Evolutionary conservation across 2,329 filamentous ascomycete species (phyloP).

Genomic region (Xylaria sp.): DNA sequence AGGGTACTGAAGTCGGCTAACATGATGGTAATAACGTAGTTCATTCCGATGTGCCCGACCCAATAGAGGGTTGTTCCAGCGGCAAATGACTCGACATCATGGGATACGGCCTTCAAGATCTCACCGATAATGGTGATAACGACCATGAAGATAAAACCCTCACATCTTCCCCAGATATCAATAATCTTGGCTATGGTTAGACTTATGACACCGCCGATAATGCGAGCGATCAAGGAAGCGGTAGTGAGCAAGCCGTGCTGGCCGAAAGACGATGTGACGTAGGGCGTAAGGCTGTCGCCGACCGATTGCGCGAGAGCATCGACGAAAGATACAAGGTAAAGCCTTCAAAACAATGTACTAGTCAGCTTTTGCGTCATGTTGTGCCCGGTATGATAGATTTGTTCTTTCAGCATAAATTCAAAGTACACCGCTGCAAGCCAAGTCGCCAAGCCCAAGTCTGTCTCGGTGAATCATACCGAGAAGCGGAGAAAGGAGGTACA

Average conservation of each 20-base stretch:
- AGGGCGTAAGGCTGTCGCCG: slow-evolving; percentile 65
- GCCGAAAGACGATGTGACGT: slow-evolving; percentile 73
- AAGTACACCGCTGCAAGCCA: not conserved
- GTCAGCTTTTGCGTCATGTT: not conserved
- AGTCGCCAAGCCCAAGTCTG: not conserved
- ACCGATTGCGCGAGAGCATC: slow-evolving; percentile 53
- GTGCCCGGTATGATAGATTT: not conserved
- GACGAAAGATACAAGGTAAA: slow-evolving; percentile 55
- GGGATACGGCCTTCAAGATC: slow-evolving; percentile 71
- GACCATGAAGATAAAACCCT: slow-evolving; percentile 58
- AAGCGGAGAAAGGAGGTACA: not conserved
- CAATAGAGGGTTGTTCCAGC: slow-evolving; percentile 73
- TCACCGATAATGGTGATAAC: slow-evolving; percentile 63
- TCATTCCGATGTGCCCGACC: slow-evolving; percentile 37
- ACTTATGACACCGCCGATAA: slow-evolving; percentile 23
- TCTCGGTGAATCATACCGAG: not conserved
- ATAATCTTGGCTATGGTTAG: slow-evolving; percentile 55
- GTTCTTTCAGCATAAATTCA: too few relatives aligned
- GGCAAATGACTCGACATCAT: slow-evolving; percentile 62
- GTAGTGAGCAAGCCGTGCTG: slow-evolving; percentile 65
- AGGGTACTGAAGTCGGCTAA: slow-evolving; percentile 57
- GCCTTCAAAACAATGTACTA: slow-evolving; percentile 41
- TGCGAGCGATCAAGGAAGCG: slow-evolving; percentile 13
- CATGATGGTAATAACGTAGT: slow-evolving; percentile 56
- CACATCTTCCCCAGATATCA: slow-evolving; percentile 61